A percentile compares a stretch with the other conserved stretches of the same genome.
Conservation (phyloP, 2,329 filamentous ascomycete genomes). For the Fusarium euwallaceae region DNA sequence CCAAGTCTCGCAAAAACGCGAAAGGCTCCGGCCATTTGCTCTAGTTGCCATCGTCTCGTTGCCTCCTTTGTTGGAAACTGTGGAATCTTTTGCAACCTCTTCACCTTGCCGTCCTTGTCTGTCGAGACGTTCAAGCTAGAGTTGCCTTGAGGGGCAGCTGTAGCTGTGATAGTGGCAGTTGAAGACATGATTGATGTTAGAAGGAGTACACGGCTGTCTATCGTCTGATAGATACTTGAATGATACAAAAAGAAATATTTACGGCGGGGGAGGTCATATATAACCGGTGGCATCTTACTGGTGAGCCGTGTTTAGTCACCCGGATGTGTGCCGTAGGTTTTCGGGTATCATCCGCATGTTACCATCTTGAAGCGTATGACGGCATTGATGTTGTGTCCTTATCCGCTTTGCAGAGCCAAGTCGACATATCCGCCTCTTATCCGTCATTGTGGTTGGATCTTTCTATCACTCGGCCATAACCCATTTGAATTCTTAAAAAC, state of each 20-base stretch:
- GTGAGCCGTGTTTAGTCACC: neutral
- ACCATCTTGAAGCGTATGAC: neutral
- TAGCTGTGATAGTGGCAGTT: conserved; percentile 9
- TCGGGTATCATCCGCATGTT: neutral
- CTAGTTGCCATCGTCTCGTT: conserved; percentile 48
- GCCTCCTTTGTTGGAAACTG: conserved; percentile 38
- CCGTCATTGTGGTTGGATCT: neutral
- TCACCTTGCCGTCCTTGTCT: conserved; percentile 25
- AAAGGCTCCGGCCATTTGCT: conserved; percentile 61
- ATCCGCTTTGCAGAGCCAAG: neutral
- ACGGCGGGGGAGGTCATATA: neutral
- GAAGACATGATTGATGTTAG: conserved; percentile 22
- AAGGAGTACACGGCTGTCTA: neutral
- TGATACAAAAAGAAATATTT: neutral
- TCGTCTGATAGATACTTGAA: neutral
- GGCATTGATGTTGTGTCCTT: neutral
- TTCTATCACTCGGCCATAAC: neutral
- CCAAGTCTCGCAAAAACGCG: conserved; percentile 62
- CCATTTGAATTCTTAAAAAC: neutral
- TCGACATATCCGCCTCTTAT: neutral
- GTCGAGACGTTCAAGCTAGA: conserved; percentile 30
- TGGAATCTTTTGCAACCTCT: conserved; percentile 38
- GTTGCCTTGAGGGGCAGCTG: neutral
- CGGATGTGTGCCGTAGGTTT: neutral
- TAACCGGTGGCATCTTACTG: neutral